A percentile compares a stretch with the other conserved stretches of the same genome.
Conservation (phyloP, 495 filamentous ascomycete genomes). For the Trichoderma parareesei region DNA sequence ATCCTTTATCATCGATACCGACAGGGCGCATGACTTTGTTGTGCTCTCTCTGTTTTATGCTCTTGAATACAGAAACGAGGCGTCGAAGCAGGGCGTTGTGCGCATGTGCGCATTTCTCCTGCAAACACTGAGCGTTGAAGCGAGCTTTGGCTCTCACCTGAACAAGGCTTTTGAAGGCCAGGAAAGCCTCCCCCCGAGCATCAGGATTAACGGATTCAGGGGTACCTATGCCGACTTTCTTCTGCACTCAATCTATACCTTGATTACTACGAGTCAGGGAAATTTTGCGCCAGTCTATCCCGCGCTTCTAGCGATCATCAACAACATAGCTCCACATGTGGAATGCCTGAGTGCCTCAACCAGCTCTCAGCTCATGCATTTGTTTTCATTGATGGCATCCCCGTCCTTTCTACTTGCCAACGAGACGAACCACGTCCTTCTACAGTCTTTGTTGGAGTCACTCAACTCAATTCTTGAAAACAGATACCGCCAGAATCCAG, state of each 20-base stretch:
- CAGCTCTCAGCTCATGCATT: constrained; percentile 74
- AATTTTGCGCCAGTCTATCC: constrained; percentile 90
- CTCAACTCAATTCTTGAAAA: constrained; percentile 85
- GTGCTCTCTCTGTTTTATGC: constrained; percentile 89
- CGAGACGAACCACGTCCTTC: constrained; percentile 78
- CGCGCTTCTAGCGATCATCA: constrained; percentile 82
- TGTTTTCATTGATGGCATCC: constrained; percentile 91
- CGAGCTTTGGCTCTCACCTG: constrained; percentile 80
- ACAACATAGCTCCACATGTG: constrained; percentile 81
- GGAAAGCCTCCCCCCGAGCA: constrained; percentile 72
- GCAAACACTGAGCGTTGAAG: constrained; percentile 90
- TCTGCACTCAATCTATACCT: constrained; percentile 83
- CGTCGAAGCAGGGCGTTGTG: constrained; percentile 84
- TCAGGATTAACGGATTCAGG: constrained; percentile 73
- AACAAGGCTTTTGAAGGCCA: constrained; percentile 87
- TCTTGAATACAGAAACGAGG: constrained; percentile 75
- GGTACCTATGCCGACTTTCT: constrained; percentile 93
- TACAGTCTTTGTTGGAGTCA: constrained; percentile 78
- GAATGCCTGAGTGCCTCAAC: constrained; percentile 66
- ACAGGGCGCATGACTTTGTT: constrained; percentile 86
- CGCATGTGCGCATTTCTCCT: constrained; percentile 95
- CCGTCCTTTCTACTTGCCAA: constrained; percentile 93
- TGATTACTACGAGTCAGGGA: constrained; percentile 88
- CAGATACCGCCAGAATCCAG: constrained; percentile 57
- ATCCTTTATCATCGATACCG: constrained; percentile 94